phyloP scores from a whole-genome alignment of 768 basidiomycete genomes.

The Lactarius sanguifluus region DNA sequence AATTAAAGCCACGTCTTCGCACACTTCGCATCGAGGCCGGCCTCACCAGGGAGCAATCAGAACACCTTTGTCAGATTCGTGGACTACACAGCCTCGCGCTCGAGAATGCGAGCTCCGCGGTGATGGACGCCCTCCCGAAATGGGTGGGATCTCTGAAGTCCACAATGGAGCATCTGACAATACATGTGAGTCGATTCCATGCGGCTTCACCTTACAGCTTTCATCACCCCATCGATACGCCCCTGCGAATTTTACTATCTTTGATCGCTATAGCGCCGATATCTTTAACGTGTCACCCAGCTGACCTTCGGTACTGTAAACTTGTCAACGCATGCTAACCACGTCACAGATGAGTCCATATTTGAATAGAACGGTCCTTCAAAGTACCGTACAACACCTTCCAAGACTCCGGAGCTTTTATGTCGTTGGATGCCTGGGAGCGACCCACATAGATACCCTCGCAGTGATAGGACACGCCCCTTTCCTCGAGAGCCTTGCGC shows the following conservation, averaged over 20 bases:
- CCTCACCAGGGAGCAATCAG: slow-evolving; percentile 53
- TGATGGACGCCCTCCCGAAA: slow-evolving; percentile 55
- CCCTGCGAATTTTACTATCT: slow-evolving; percentile 15
- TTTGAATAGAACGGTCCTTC: slow-evolving; percentile 53
- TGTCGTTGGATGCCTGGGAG: slow-evolving; percentile 56
- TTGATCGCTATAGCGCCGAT: slow-evolving; percentile 11
- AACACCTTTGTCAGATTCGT: slow-evolving; percentile 42
- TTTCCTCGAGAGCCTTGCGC: slow-evolving; percentile 56
- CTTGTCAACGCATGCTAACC: slow-evolving; percentile 20
- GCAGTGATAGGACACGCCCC: slow-evolving; percentile 49
- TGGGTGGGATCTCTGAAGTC: slow-evolving; percentile 50
- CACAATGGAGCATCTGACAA: slow-evolving; percentile 53
- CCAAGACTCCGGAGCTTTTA: slow-evolving; percentile 59
- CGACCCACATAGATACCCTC: slow-evolving; percentile 54
- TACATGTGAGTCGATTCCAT: slow-evolving; percentile 50
- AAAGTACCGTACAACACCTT: slow-evolving; percentile 47
- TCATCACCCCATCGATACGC: slow-evolving; percentile 22
- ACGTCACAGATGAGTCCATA: slow-evolving; percentile 53
- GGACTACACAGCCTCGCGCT: slow-evolving; percentile 50
- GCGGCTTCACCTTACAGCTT: slow-evolving; percentile 5
- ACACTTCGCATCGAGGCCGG: slow-evolving; percentile 51
- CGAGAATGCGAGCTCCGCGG: slow-evolving; percentile 61
- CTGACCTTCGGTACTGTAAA: slow-evolving; percentile 19
- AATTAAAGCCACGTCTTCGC: slow-evolving; percentile 45
- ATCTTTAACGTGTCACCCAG: slow-evolving; percentile 11